Evolutionary conservation across 768 basidiomycete genomes (phyloP).

Genomic region (Amanita pseudoporphyria): DNA sequence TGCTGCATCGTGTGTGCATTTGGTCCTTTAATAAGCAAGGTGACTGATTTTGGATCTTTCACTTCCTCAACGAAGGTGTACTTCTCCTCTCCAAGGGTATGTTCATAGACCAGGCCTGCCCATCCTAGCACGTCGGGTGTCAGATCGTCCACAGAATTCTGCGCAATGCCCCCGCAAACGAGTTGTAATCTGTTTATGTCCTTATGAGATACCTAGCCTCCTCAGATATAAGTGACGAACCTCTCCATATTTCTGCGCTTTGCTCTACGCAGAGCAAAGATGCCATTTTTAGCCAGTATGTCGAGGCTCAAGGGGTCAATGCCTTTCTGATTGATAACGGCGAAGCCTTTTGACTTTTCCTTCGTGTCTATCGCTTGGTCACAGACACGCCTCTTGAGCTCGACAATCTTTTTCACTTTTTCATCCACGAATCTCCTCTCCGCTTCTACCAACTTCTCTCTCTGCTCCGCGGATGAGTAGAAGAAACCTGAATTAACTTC

Average conservation of each 20-base stretch:
- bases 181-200: slow-evolving; percentile 63
- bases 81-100: slow-evolving; percentile 98
- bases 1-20: slow-evolving; percentile 94
- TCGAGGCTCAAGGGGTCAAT: slow-evolving; percentile 97
- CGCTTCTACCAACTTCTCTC: slow-evolving; percentile 97
- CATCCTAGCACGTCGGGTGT: slow-evolving; percentile 87
- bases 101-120: slow-evolving; percentile 98
- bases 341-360: slow-evolving; percentile 81
- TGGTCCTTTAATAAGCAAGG: slow-evolving; percentile 94
- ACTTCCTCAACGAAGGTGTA: slow-evolving; percentile 98
- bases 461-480: slow-evolving; percentile 96
- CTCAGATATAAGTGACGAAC: slow-evolving; percentile 29
- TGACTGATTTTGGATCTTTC: slow-evolving; percentile 90
- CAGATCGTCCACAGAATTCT: slow-evolving; percentile 97
- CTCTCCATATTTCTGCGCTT: slow-evolving; percentile 99
- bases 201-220: slow-evolving; percentile 1
- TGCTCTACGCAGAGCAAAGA: slow-evolving; percentile 87
- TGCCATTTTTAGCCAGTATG: slow-evolving; percentile 93
- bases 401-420: slow-evolving; percentile 92
- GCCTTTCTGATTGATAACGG: slow-evolving; percentile 97
- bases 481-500: slow-evolving; percentile 99
- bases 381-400: slow-evolving; percentile 93
- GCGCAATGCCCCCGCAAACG: slow-evolving; percentile 88
- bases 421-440: slow-evolving; percentile 91
- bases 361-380: slow-evolving; percentile 82